phyloP scores from a whole-genome alignment of 2,329 filamentous ascomycete genomes.

The Cryoendolithus antarcticus region DNA sequence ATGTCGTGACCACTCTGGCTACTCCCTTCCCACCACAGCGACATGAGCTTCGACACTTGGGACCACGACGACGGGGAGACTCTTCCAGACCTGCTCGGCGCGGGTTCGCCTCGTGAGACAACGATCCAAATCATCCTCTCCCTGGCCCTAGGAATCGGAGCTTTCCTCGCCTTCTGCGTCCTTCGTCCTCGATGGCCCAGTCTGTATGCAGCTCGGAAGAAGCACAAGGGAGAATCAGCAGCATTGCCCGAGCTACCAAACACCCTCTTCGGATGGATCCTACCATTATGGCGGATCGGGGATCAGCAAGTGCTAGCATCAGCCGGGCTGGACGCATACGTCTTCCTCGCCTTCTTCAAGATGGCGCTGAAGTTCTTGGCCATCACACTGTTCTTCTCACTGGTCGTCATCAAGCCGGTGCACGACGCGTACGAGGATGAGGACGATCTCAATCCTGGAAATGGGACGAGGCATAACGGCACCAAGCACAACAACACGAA shows the following conservation, averaged over 20 bases:
- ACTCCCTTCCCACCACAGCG: too few species aligned
- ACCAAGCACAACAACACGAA: constrained; percentile 13
- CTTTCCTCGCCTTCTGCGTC: constrained; percentile 66
- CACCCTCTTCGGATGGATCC: constrained; percentile 86
- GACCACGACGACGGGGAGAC: background rate
- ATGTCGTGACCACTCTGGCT: too few species aligned
- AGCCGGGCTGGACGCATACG: constrained; percentile 88
- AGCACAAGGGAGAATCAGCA: constrained; percentile 52
- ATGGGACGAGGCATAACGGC: constrained; percentile 7
- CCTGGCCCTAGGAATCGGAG: constrained; percentile 53
- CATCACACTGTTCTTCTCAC: constrained; percentile 68
- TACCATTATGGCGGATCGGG: constrained; percentile 67
- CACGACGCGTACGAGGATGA: constrained; percentile 53
- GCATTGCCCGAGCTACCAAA: constrained; percentile 68
- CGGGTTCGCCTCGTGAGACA: constrained; percentile 31
- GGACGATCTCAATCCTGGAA: constrained; percentile 16
- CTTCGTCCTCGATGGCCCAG: constrained; percentile 84
- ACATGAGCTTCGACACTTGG: too few species aligned
- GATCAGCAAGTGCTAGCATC: constrained; percentile 83
- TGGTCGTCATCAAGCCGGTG: constrained; percentile 71
- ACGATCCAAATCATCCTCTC: constrained; percentile 60
- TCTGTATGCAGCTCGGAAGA: constrained; percentile 80
- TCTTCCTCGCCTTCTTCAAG: constrained; percentile 91
- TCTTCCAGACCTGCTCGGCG: constrained; percentile 16
- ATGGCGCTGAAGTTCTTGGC: constrained; percentile 79